Evolutionary conservation across 495 filamentous ascomycete genomes (phyloP).

Genomic region (Astrothelium macrocarpum): DNA sequence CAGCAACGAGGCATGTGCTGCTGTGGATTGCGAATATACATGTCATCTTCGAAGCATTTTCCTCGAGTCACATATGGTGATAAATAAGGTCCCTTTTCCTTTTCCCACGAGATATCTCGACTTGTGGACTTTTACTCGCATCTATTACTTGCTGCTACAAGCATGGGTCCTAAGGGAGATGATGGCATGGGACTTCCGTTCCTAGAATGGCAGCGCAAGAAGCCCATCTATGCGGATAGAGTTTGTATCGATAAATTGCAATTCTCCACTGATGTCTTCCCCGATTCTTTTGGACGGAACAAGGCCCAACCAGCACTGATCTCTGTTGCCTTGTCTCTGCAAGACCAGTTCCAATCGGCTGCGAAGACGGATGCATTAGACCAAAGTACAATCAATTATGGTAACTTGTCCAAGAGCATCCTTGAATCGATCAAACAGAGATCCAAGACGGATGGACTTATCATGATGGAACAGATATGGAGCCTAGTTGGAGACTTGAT

Average conservation of each 20-base stretch:
- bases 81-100: no score
- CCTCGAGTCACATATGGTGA: no score
- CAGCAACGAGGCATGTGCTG: no score
- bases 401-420: conserved; percentile 46
- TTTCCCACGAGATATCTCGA: no score
- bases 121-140: conserved; percentile 18
- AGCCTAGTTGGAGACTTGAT: background rate
- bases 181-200: background rate
- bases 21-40: no score
- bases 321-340: conserved; percentile 41
- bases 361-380: conserved; percentile 41
- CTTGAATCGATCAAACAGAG: background rate
- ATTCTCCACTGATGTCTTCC: conserved; percentile 33
- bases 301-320: conserved; percentile 46
- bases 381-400: conserved; percentile 51
- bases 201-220: background rate
- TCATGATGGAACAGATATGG: background rate
- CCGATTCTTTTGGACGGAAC: conserved; percentile 49
- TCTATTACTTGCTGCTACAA: conserved; percentile 10
- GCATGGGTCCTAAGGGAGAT: background rate
- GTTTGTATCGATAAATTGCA: conserved; percentile 43
- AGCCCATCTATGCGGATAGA: conserved; percentile 13
- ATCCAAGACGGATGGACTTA: background rate
- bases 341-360: conserved; percentile 37
- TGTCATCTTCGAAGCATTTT: no score